A percentile compares a stretch with the other conserved stretches of the same genome.
These are phyloP conservation scores for Corylus avellana DNA, from an alignment of 306 rosid species.

Conservation along the genomic window DNA sequence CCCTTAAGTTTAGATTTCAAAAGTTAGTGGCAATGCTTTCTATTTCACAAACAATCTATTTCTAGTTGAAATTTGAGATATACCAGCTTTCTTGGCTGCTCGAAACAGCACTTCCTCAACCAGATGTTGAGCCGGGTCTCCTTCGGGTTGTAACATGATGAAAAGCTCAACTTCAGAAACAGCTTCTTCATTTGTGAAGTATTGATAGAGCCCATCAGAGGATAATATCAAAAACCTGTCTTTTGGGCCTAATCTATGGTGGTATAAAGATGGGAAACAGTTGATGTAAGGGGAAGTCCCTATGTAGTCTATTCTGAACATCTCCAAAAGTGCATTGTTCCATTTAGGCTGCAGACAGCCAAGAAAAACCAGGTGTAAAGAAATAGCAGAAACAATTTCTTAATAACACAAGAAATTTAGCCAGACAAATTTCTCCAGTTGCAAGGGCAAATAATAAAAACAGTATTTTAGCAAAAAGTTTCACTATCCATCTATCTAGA, in stretches of 20 bases:
- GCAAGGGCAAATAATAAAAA: too few species aligned
- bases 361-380: slow-evolving; percentile 9
- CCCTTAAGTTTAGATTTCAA: not conserved
- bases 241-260: slow-evolving; percentile 85
- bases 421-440: not conserved
- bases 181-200: slow-evolving; percentile 92
- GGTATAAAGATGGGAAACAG: slow-evolving; percentile 79
- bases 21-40: slow-evolving; percentile 1
- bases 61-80: not conserved
- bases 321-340: slow-evolving; percentile 90
- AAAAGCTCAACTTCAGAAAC: slow-evolving; percentile 94
- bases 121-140: slow-evolving; percentile 97
- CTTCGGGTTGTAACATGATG: slow-evolving; percentile 91
- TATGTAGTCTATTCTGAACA: slow-evolving; percentile 86
- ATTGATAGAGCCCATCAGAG: slow-evolving; percentile 94
- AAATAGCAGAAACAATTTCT: not conserved
- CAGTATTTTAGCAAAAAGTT: not conserved
- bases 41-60: not conserved
- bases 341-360: slow-evolving; percentile 83
- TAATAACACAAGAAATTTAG: not conserved
- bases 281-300: slow-evolving; percentile 86
- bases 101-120: slow-evolving; percentile 92
- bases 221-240: slow-evolving; percentile 89
- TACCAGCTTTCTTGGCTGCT: slow-evolving; percentile 97
- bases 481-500: not conserved